Evolutionary conservation across 108 stramenopile species (phyloP), one percentile per base, ranked within the genome.

Genomic region (Pseudonitzschia pungens): DNA sequence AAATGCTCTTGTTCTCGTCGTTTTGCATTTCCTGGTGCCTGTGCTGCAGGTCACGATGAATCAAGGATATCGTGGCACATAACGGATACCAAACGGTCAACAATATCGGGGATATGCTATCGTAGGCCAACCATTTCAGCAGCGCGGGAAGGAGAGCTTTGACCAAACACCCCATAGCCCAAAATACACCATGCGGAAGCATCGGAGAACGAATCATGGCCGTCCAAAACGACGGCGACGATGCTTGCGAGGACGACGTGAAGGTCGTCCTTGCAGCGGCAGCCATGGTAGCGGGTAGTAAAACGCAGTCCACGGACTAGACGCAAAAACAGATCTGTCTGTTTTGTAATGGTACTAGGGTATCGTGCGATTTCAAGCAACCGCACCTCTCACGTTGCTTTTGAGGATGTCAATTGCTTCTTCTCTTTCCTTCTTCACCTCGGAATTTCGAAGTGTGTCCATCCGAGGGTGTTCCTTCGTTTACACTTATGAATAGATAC

Each of bases 41-140:
- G 36, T 48, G 45, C 33, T 76, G 58, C 11, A 70, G 40, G 36
- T 69, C 48, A 0, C 63, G 65, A 68, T 81, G 80, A 68, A 92
- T 75, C 72, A 78, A 52, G 16, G 77, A 71, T 44, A 89, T 48
- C n/a, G 89, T 90, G 28, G 65, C 48, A 28, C 87, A 73, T n/a
- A 89, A 40, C 2, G 92, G 92, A 73, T 84, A 82, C 77, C 78
- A 87, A 52, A 87, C 66, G 28, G 75, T 80, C 0, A 92, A 60
- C 16, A 86, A 26, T 24, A 79, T 51, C 32, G 73, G 77, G 22
- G 83, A 51, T 54, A 81, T 80, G 9, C 86, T 92, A 51, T 82
- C 76, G 45, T 79, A 78, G 12, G 89, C 92, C 42, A 91, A 51
- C 65, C 81, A 89, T 50, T 82, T 77, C 29, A 89, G 48, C 0